Percentiles rank a stretch among this genome's conserved stretches.
Conservation (phyloP, 257 asterid species). For the Penstemon barbatus region DNA sequence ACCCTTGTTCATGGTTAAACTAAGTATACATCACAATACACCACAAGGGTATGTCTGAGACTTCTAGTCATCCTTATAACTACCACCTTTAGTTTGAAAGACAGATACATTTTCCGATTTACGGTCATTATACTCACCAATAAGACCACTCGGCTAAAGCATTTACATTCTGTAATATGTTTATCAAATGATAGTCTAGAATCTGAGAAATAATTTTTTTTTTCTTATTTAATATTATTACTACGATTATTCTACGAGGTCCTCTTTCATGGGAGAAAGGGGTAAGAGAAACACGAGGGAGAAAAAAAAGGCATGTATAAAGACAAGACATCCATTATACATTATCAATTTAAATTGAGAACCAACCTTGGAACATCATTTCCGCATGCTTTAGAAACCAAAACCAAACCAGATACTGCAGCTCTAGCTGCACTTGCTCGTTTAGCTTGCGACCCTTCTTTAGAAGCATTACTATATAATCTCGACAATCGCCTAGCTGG, state of each 20-base stretch:
- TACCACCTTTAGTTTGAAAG: too few species aligned
- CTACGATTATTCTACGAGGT: background rate
- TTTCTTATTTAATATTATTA: too few species aligned
- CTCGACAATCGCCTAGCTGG: conserved; percentile 90
- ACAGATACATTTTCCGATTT: too few species aligned
- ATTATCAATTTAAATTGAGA: background rate
- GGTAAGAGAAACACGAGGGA: background rate
- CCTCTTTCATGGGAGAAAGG: background rate
- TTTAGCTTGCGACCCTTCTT: conserved; percentile 52
- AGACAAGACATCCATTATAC: background rate
- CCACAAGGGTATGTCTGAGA: too few species aligned
- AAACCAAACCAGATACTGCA: conserved; percentile 72
- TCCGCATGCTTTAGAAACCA: conserved; percentile 93
- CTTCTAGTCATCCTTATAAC: too few species aligned
- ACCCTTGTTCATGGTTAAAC: too few species aligned
- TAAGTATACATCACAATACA: too few species aligned
- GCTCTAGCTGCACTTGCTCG: conserved; percentile 84
- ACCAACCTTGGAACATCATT: conserved; percentile 83
- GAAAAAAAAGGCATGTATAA: background rate
- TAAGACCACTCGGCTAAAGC: too few species aligned
- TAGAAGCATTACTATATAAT: conserved; percentile 67
- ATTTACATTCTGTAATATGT: too few species aligned
- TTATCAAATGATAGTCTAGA: background rate
- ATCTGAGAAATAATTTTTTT: background rate
- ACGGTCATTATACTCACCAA: too few species aligned